Conservation (phyloP, 1,284 basidiomycete species). For the Schizophyllum commune region DNA sequence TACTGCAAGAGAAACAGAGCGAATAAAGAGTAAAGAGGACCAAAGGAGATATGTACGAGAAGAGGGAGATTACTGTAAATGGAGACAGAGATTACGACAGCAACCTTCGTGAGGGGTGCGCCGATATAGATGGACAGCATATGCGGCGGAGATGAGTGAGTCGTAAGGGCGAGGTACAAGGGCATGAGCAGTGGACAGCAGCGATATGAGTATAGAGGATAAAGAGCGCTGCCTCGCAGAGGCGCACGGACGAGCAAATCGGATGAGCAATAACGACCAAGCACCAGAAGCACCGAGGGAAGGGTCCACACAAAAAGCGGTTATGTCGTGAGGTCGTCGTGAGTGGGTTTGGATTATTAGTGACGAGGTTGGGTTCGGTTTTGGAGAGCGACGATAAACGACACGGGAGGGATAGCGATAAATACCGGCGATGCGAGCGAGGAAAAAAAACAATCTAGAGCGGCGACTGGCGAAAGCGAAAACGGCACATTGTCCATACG, state of each 20-base stretch:
- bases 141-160: neutral
- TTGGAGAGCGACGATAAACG: neutral
- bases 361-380: neutral
- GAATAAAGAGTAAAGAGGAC: neutral
- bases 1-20: neutral
- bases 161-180: neutral
- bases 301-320: neutral
- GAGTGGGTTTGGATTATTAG: neutral
- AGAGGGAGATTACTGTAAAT: too few relatives aligned
- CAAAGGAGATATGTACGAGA: neutral
- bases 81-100: neutral
- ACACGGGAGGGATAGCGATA: neutral
- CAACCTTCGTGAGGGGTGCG: neutral
- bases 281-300: neutral
- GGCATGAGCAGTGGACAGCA: neutral
- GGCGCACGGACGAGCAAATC: neutral
- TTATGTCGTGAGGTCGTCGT: neutral
- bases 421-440: neutral
- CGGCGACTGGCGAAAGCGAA: neutral
- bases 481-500: neutral
- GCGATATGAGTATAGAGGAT: neutral
- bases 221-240: neutral
- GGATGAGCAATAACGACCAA: neutral
- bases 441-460: neutral
- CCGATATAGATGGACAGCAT: neutral